phyloP scores from a whole-genome alignment of 371 early-diverging fungal species.

The Blakeslea trispora region DNA sequence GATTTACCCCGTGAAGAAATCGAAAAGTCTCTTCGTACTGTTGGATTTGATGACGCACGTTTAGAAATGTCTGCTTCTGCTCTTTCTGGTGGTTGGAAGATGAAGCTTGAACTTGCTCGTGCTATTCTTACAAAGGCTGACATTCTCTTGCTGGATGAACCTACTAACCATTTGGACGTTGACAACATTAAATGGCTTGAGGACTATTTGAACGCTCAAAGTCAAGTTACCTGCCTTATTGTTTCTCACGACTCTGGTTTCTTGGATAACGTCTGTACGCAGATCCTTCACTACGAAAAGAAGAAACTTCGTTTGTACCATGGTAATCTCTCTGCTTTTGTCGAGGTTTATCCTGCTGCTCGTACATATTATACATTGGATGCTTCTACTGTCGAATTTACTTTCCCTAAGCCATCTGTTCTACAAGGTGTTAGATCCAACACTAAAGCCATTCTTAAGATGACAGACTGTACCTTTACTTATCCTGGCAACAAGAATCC shows the following conservation, averaged over 20 bases:
- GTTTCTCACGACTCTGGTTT: slow-evolving; percentile 99
- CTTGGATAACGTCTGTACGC: slow-evolving; percentile 81
- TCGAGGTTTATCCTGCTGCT: slow-evolving; percentile 58
- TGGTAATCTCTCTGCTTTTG: slow-evolving; percentile 72
- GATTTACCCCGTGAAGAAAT: slow-evolving; percentile 54
- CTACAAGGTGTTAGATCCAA: slow-evolving; percentile 74
- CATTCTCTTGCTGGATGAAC: slow-evolving; percentile 98
- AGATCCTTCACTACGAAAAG: slow-evolving; percentile 79
- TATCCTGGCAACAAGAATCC: slow-evolving; percentile 69
- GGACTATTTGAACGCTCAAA: slow-evolving; percentile 89
- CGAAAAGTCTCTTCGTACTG: slow-evolving; percentile 53
- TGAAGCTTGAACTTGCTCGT: slow-evolving; percentile 83
- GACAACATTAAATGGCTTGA: slow-evolving; percentile 96
- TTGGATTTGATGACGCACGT: slow-evolving; percentile 70
- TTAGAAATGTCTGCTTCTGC: slow-evolving; percentile 59
- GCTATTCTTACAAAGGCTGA: slow-evolving; percentile 86
- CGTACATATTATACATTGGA: slow-evolving; percentile 73
- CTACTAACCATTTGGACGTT: slow-evolving; percentile 92
- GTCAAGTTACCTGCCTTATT: slow-evolving; percentile 94
- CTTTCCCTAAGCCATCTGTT: slow-evolving; percentile 76
- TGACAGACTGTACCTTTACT: slow-evolving; percentile 65
- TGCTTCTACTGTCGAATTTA: slow-evolving; percentile 68
- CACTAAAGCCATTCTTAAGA: slow-evolving; percentile 78
- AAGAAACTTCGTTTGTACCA: slow-evolving; percentile 69
- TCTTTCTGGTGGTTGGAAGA: slow-evolving; percentile 90